phyloP scores from a whole-genome alignment of 768 basidiomycete genomes.

The Lactifluus piperatus region DNA sequence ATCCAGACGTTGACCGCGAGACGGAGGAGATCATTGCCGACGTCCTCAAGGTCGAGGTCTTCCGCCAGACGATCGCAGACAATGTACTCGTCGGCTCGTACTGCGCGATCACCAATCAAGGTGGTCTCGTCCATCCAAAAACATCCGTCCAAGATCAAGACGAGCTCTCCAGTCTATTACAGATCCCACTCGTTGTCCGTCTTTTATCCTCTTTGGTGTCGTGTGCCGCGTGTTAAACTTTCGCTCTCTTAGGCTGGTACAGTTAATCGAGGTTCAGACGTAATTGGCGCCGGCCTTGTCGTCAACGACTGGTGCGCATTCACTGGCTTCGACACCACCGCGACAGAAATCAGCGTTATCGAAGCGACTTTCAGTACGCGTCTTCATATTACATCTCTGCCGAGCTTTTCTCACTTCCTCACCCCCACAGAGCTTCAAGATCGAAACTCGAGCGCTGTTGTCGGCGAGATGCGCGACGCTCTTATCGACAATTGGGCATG shows the following conservation, averaged over 20 bases:
- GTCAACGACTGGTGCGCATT: constrained; percentile 99
- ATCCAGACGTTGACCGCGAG: constrained; percentile 96
- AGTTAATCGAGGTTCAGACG: constrained; percentile 96
- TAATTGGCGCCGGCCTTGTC: constrained; percentile 93
- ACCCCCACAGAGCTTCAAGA: constrained; percentile 43
- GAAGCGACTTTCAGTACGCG: constrained; percentile 93
- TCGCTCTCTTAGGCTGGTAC: constrained; percentile 70
- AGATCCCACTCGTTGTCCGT: constrained; percentile 90
- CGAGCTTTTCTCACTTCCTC: not conserved
- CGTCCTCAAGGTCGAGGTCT: constrained; percentile 97
- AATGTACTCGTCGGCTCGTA: constrained; percentile 97
- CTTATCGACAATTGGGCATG: constrained; percentile 81
- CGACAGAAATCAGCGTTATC: constrained; percentile 96
- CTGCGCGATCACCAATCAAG: constrained; percentile 92
- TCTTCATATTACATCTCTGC: not conserved
- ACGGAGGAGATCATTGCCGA: constrained; percentile 99
- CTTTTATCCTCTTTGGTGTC: not conserved
- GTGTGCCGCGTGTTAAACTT: not conserved
- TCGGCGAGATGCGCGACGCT: constrained; percentile 52
- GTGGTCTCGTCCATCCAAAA: constrained; percentile 95
- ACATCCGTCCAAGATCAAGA: constrained; percentile 97
- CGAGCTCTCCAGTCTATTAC: constrained; percentile 87
- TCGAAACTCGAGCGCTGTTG: constrained; percentile 43
- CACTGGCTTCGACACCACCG: constrained; percentile 98
- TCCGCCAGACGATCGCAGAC: constrained; percentile 93